Evolutionary conservation across 108 stramenopile species (phyloP).

Genomic region (Skeletonema grethae): DNA sequence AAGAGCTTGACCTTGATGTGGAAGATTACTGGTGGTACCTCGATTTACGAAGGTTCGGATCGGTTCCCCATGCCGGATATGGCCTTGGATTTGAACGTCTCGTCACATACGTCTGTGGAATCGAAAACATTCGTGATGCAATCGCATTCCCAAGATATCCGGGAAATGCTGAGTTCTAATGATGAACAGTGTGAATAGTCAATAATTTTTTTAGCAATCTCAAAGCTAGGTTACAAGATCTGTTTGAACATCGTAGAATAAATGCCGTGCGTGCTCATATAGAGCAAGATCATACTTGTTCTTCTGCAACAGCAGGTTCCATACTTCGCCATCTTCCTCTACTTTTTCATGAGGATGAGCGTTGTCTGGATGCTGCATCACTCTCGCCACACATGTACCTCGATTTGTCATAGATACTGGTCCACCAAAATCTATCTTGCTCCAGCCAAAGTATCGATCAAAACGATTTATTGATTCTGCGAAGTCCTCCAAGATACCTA

Average conservation of each 20-base stretch:
- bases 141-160: constrained; percentile 98
- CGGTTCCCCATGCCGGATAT: constrained; percentile 99
- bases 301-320: constrained; percentile 43
- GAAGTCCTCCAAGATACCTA: constrained; percentile 41
- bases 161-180: constrained; percentile 95
- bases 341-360: constrained; percentile 27
- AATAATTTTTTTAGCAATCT: not conserved
- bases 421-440: constrained; percentile 30
- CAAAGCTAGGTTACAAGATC: constrained; percentile 10
- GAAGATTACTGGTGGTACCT: constrained; percentile 99
- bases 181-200: constrained; percentile 6
- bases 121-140: constrained; percentile 99
- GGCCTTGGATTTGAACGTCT: constrained; percentile 99
- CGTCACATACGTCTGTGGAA: constrained; percentile 96
- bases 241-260: constrained; percentile 38
- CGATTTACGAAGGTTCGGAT: constrained; percentile 90
- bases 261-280: constrained; percentile 39
- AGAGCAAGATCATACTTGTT: constrained; percentile 35
- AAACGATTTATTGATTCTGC: constrained; percentile 29
- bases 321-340: constrained; percentile 38
- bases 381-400: constrained; percentile 17
- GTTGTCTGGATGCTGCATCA: constrained; percentile 39
- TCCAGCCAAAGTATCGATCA: constrained; percentile 44
- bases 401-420: constrained; percentile 20
- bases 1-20: constrained; percentile 80